These are phyloP conservation scores for Aspergillus fumigatiaffinis DNA, from an alignment of 2,329 filamentous ascomycete genomes.

Conservation along the genomic window DNA sequence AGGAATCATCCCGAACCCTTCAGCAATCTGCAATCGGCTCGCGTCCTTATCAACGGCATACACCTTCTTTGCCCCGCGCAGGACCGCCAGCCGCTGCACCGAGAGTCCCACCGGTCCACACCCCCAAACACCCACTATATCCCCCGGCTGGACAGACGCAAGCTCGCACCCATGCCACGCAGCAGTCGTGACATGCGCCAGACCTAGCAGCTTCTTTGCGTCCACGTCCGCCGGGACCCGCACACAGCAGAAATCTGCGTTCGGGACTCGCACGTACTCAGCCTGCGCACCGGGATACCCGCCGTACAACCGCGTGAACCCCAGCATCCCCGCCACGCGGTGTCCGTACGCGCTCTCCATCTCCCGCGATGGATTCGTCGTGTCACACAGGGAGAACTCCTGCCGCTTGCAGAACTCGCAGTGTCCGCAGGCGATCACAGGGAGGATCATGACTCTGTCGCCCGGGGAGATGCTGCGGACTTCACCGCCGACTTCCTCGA, in stretches of 20 bases:
- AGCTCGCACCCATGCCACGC: slow-evolving; percentile 33
- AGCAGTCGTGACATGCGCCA: slow-evolving; percentile 29
- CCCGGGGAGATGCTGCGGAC: slow-evolving; percentile 21
- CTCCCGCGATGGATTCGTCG: slow-evolving; percentile 25
- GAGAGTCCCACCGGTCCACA: slow-evolving; percentile 30
- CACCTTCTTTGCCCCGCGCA: slow-evolving; percentile 29
- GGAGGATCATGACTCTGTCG: slow-evolving; percentile 29
- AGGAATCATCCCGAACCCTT: background rate
- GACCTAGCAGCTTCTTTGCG: slow-evolving; percentile 27
- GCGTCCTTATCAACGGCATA: slow-evolving; percentile 33
- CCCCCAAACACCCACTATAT: slow-evolving; percentile 32
- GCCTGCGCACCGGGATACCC: slow-evolving; percentile 36
- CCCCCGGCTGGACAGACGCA: slow-evolving; percentile 26
- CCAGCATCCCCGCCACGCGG: slow-evolving; percentile 29
- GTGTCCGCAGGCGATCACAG: slow-evolving; percentile 27
- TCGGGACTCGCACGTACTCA: slow-evolving; percentile 34
- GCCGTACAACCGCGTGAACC: slow-evolving; percentile 29
- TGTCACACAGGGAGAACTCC: slow-evolving; percentile 31
- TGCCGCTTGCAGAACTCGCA: slow-evolving; percentile 28
- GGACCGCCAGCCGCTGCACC: slow-evolving; percentile 23
- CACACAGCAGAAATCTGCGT: slow-evolving; percentile 30
- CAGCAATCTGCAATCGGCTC: slow-evolving; percentile 2
- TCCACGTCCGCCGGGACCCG: slow-evolving; percentile 22
- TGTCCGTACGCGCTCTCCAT: slow-evolving; percentile 27
- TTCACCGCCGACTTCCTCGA: slow-evolving; percentile 23